Conservation (phyloP, 257 asterid species). For the Penstemon barbatus region DNA sequence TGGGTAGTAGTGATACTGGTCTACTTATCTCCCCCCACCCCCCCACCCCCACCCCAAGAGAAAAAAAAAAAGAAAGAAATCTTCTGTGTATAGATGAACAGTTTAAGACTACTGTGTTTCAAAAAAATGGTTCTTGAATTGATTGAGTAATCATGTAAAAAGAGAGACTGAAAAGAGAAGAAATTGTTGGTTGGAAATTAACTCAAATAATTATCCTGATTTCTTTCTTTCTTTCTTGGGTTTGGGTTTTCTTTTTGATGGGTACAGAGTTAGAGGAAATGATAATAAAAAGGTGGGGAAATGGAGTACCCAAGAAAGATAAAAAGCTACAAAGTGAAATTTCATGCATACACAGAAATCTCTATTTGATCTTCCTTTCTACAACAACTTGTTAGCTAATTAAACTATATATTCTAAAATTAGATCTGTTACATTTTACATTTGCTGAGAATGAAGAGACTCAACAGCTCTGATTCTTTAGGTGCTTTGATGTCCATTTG, state of each 20-base stretch:
- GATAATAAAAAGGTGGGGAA: slow-evolving; percentile 35
- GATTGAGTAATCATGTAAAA: slow-evolving; percentile 55
- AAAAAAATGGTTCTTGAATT: slow-evolving; percentile 28
- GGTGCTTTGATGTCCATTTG: slow-evolving; percentile 86
- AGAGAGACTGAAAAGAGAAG: slow-evolving; percentile 16
- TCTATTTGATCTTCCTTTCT: slow-evolving; percentile 13
- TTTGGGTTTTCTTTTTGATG: slow-evolving; percentile 41
- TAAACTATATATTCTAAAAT: slow-evolving; percentile 27
- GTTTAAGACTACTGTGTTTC: slow-evolving; percentile 22
- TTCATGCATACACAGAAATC: slow-evolving; percentile 44
- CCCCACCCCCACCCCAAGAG: slow-evolving; percentile 10
- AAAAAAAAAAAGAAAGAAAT: not conserved
- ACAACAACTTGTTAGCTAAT: slow-evolving; percentile 3
- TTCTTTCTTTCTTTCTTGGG: slow-evolving; percentile 19
- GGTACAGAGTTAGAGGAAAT: slow-evolving; percentile 52
- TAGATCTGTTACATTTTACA: slow-evolving; percentile 28
- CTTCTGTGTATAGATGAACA: slow-evolving; percentile 47
- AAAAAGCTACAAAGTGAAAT: slow-evolving; percentile 38
- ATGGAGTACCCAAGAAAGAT: slow-evolving; percentile 56
- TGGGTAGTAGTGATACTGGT: slow-evolving; percentile 35
- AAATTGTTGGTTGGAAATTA: not conserved
- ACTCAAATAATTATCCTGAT: no score
- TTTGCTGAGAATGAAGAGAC: slow-evolving; percentile 66
- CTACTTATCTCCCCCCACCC: slow-evolving; percentile 23
- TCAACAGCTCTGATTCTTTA: slow-evolving; percentile 69